phyloP scores from a whole-genome alignment of 83 land plant genomes.

The Picea abies region DNA sequence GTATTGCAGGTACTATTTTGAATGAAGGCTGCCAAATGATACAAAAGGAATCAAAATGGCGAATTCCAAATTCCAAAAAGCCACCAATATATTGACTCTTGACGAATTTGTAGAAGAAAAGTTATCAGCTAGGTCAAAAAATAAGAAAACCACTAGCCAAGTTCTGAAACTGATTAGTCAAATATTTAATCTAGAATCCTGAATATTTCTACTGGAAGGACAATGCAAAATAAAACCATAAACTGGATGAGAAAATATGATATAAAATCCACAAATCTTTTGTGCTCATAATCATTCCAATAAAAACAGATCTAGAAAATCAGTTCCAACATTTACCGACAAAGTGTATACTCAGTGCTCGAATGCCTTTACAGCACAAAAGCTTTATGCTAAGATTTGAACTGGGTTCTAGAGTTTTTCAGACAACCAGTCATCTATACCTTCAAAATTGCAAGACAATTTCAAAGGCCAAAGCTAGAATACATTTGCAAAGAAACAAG shows the following conservation, averaged over 20 bases:
- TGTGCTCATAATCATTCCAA: neutral
- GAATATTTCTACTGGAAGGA: neutral
- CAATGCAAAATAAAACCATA: neutral
- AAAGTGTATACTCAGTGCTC: neutral
- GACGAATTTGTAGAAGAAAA: neutral
- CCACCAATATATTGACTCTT: neutral
- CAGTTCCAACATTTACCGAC: neutral
- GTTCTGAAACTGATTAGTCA: neutral
- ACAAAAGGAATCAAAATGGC: neutral
- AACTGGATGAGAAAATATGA: neutral
- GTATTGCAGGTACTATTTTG: conserved; percentile 58
- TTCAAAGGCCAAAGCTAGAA: conserved; percentile 3
- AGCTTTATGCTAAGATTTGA: neutral
- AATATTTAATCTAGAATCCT: too few species aligned
- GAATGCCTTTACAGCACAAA: neutral
- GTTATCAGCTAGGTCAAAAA: too few species aligned
- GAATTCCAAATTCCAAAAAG: neutral
- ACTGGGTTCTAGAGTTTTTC: neutral
- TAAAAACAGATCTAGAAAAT: neutral
- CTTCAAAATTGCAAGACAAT: neutral
- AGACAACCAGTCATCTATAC: neutral
- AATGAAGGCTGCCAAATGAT: conserved; percentile 22
- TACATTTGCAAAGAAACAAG: conserved; percentile 1
- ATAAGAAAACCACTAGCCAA: too few species aligned
- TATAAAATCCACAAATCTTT: neutral